Evolutionary conservation across 164 flowering plant species (phyloP).

Genomic region (Umbilicus rupestris): DNA sequence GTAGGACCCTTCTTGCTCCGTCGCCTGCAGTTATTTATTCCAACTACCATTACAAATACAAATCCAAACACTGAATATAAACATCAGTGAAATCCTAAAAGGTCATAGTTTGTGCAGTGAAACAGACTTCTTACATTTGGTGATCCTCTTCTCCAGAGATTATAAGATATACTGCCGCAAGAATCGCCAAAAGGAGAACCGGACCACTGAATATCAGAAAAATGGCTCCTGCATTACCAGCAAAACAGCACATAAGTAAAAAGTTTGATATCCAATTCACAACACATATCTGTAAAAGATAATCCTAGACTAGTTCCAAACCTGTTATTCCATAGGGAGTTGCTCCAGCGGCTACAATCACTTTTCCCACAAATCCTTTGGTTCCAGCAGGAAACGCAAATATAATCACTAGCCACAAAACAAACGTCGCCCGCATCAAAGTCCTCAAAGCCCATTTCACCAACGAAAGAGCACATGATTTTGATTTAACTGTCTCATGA

Average conservation of each 20-base stretch:
- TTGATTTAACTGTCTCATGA: not conserved
- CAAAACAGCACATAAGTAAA: not conserved
- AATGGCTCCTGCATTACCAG: conserved; percentile 42
- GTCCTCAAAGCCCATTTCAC: conserved; percentile 42
- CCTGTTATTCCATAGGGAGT: conserved; percentile 58
- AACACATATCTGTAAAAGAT: not conserved
- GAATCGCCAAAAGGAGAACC: conserved; percentile 45
- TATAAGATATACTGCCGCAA: conserved; percentile 32
- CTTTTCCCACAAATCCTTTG: conserved; percentile 14
- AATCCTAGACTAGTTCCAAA: conserved; percentile 9
- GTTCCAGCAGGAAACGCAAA: conserved; percentile 43
- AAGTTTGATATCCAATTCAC: not conserved
- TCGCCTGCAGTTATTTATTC: conserved; percentile 21
- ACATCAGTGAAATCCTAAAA: not conserved
- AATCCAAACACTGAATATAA: not conserved
- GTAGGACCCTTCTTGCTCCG: conserved; percentile 33
- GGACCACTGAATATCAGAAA: conserved; percentile 64
- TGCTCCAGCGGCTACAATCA: conserved; percentile 16
- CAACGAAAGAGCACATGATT: not conserved
- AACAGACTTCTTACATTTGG: conserved; percentile 24
- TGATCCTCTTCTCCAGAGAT: conserved; percentile 41
- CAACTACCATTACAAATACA: not conserved
- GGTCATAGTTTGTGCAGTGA: not conserved
- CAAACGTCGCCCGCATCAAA: conserved; percentile 49
- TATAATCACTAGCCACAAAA: conserved; percentile 47